A percentile compares a stretch with the other conserved stretches of the same genome.
These are phyloP conservation scores for Chalciporus piperatoides DNA, from an alignment of 1,284 basidiomycete genomes.

Conservation along the genomic window DNA sequence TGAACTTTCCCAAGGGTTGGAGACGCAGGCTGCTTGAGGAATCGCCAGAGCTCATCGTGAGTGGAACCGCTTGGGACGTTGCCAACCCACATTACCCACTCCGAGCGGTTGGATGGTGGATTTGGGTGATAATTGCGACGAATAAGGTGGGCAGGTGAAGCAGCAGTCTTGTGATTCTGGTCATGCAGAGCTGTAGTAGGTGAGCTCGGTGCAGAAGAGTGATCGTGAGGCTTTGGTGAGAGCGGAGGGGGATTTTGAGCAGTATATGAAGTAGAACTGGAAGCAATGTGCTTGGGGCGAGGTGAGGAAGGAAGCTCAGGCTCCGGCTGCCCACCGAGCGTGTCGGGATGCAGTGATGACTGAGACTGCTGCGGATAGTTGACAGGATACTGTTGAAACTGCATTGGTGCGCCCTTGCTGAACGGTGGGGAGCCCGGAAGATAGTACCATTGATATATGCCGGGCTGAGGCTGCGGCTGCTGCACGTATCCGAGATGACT, in stretches of 20 bases:
- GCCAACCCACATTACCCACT: constrained; percentile 96
- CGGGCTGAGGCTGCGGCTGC: constrained; percentile 42
- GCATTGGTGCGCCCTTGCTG: constrained; percentile 32
- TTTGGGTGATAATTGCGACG: constrained; percentile 58
- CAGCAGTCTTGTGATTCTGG: not conserved
- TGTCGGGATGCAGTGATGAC: constrained; percentile 13
- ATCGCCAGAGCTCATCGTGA: constrained; percentile 85
- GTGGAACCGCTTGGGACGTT: constrained; percentile 85
- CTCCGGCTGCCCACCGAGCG: not conserved
- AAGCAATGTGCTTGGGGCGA: not conserved
- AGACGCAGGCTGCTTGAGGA: constrained; percentile 58
- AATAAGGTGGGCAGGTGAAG: constrained; percentile 19
- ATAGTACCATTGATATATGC: constrained; percentile 49
- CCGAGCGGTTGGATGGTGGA: constrained; percentile 70
- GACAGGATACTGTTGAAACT: constrained; percentile 42
- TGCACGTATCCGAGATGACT: constrained; percentile 42
- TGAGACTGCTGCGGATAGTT: constrained; percentile 27
- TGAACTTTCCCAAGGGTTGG: constrained; percentile 9
- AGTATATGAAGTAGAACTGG: not conserved
- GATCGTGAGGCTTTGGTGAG: constrained; percentile 4
- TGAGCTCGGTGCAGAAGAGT: not conserved
- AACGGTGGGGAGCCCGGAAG: constrained; percentile 35
- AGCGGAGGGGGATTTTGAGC: not conserved
- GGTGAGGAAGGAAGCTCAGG: constrained; percentile 2
- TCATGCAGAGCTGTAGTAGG: not conserved